These are phyloP conservation scores for Xylariaceae sp. DNA, from an alignment of 2,329 filamentous ascomycete species.

Conservation along the genomic window DNA sequence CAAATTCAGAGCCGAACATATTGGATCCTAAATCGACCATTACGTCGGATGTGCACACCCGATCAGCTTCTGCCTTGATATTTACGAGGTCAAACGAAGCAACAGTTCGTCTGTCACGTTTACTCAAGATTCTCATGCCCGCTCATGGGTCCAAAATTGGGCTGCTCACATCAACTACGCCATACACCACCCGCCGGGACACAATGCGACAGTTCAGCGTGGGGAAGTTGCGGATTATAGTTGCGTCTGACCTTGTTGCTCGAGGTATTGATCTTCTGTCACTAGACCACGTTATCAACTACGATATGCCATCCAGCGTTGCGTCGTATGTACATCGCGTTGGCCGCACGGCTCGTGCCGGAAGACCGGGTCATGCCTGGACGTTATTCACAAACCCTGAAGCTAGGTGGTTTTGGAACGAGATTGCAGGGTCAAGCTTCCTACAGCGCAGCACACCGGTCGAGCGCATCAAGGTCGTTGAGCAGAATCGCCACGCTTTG, in stretches of 20 bases:
- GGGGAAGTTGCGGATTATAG: conserved; percentile 65
- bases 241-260: conserved; percentile 90
- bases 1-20: conserved; percentile 22
- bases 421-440: conserved; percentile 55
- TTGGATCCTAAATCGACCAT: not conserved
- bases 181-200: conserved; percentile 65
- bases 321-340: conserved; percentile 88
- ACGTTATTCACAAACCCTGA: conserved; percentile 80
- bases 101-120: conserved; percentile 78
- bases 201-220: conserved; percentile 63
- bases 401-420: conserved; percentile 87
- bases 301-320: conserved; percentile 79
- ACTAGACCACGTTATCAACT: conserved; percentile 85
- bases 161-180: conserved; percentile 73
- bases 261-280: conserved; percentile 80
- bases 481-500: conserved; percentile 40
- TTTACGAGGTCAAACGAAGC: conserved; percentile 91
- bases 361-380: conserved; percentile 73
- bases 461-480: conserved; percentile 43
- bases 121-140: conserved; percentile 66
- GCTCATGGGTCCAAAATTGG: conserved; percentile 54
- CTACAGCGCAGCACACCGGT: conserved; percentile 43
- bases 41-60: too few relatives aligned
- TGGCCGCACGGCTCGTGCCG: conserved; percentile 83
- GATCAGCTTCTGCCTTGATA: conserved; percentile 58